Conservation (phyloP, 2,329 filamentous ascomycete genomes). For the Talaromyces sp. region DNA sequence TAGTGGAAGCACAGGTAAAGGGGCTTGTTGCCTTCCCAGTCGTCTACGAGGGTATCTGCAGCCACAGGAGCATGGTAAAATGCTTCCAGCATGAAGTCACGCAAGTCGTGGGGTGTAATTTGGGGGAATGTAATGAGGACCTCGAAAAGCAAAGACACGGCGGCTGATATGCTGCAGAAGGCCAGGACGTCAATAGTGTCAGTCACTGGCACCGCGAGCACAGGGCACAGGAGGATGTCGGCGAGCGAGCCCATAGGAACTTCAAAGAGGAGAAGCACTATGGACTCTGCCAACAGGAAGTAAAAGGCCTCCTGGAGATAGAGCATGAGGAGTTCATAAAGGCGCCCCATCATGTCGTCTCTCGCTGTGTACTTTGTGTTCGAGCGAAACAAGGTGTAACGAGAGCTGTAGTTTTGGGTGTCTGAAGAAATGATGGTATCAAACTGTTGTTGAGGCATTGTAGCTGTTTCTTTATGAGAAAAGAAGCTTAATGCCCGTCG, state of each 20-base stretch:
- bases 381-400: background rate
- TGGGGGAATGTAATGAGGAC: constrained; percentile 1
- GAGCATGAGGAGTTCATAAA: background rate
- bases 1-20: constrained; percentile 2
- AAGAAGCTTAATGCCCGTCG: background rate
- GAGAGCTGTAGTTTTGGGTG: background rate
- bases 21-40: background rate
- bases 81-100: background rate
- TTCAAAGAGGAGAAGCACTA: background rate
- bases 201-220: background rate
- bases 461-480: background rate
- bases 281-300: background rate
- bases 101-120: background rate
- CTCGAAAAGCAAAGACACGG: background rate
- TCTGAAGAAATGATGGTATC: background rate
- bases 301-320: background rate
- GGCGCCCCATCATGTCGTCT: background rate
- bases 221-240: background rate
- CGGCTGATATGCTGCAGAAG: background rate
- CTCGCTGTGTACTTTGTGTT: background rate
- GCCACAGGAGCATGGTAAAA: background rate
- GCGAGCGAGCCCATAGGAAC: background rate
- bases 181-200: background rate
- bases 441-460: background rate
- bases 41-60: background rate